A percentile compares a stretch with the other conserved stretches of the same genome.
These are phyloP conservation scores for Talaromyces adpressus DNA, from an alignment of 495 filamentous ascomycete species.

Conservation along the genomic window DNA sequence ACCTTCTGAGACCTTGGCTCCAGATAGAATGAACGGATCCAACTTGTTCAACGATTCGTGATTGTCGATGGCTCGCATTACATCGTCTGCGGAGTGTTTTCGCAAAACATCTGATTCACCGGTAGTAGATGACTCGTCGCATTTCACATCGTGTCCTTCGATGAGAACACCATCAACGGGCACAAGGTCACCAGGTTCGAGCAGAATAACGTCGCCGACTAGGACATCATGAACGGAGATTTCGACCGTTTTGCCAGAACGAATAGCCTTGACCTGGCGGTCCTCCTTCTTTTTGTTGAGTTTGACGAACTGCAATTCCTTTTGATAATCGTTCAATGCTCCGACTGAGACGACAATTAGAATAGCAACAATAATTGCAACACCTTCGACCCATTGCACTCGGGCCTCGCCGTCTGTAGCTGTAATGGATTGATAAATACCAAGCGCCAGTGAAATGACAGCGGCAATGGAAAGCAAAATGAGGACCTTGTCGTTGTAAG, in stretches of 20 bases:
- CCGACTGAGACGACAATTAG: constrained; percentile 61
- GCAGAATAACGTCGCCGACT: constrained; percentile 74
- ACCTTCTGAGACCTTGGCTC: constrained; percentile 87
- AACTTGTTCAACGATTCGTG: constrained; percentile 70
- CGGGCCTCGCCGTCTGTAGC: constrained; percentile 41
- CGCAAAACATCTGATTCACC: constrained; percentile 78
- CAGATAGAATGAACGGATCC: constrained; percentile 92
- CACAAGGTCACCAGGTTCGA: constrained; percentile 86
- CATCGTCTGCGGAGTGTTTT: constrained; percentile 68
- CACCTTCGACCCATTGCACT: constrained; percentile 73
- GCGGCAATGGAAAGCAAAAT: constrained; percentile 75
- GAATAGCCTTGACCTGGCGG: constrained; percentile 63
- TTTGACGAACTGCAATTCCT: constrained; percentile 63
- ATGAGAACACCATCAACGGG: constrained; percentile 75
- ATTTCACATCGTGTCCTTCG: constrained; percentile 66
- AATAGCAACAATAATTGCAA: constrained; percentile 66
- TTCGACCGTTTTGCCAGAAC: constrained; percentile 68
- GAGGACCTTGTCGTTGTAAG: constrained; percentile 77
- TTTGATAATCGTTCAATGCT: constrained; percentile 66
- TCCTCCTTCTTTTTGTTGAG: constrained; percentile 69
- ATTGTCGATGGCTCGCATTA: constrained; percentile 71
- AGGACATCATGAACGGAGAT: constrained; percentile 76
- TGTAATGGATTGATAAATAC: constrained; percentile 58
- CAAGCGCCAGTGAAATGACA: constrained; percentile 74
- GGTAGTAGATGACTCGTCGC: constrained; percentile 77